Conservation (phyloP, 208 protist species). For the Wallacemonas collosoma region DNA sequence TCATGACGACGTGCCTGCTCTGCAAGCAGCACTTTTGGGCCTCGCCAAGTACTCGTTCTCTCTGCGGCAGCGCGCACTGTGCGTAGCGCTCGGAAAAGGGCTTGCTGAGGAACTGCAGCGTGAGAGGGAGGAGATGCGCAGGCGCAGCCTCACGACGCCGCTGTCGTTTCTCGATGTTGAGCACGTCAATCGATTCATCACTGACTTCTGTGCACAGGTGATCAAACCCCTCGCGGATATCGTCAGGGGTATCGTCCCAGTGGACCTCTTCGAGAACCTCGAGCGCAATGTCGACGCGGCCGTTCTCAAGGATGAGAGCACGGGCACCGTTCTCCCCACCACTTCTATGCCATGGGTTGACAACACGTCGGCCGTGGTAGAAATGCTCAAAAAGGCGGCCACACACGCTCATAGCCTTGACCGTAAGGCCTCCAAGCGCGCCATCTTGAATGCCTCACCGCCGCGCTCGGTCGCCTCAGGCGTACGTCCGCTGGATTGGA, state of each 20-base stretch:
- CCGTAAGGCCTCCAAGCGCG: constrained; percentile 77
- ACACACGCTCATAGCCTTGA: constrained; percentile 80
- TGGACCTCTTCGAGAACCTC: constrained; percentile 77
- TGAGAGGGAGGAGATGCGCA: constrained; percentile 55
- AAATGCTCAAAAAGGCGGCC: constrained; percentile 69
- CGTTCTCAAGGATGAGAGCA: neutral
- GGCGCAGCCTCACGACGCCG: constrained; percentile 32
- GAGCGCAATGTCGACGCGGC: constrained; percentile 47
- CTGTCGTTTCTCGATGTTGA: constrained; percentile 14
- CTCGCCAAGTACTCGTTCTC: constrained; percentile 66
- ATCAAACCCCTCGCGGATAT: constrained; percentile 46
- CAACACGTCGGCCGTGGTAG: constrained; percentile 56
- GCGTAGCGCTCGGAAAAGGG: constrained; percentile 37
- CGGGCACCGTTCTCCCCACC: neutral
- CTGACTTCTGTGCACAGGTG: constrained; percentile 54
- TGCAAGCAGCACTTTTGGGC: constrained; percentile 58
- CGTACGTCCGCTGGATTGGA: constrained; percentile 7
- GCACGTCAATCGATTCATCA: constrained; percentile 23
- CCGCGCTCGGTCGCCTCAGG: constrained; percentile 26
- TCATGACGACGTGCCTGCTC: constrained; percentile 36
- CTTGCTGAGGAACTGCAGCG: constrained; percentile 52
- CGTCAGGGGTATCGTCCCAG: constrained; percentile 59
- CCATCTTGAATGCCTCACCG: constrained; percentile 82
- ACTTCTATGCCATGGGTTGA: constrained; percentile 18
- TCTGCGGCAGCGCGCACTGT: constrained; percentile 57